phyloP scores from a whole-genome alignment of 2,329 filamentous ascomycete species.

The Plectosphaerella plurivora region DNA sequence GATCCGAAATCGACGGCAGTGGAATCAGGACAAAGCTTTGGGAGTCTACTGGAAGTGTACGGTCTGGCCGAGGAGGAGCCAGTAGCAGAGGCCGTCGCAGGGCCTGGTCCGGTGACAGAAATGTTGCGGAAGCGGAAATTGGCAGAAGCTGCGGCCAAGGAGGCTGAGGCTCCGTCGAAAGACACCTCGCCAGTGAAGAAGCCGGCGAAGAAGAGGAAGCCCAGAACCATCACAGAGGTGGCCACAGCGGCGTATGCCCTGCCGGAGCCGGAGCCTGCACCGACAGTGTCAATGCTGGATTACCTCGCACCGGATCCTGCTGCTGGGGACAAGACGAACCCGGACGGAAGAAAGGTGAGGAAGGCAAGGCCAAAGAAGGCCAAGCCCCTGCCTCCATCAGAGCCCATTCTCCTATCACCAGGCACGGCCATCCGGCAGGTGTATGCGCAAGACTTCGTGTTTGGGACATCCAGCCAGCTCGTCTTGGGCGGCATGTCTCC shows the following conservation, averaged over 20 bases:
- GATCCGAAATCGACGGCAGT: slow-evolving; percentile 9
- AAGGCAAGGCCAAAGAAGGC: slow-evolving; percentile 26
- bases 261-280: slow-evolving; percentile 25
- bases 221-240: slow-evolving; percentile 72
- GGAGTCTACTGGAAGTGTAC: slow-evolving; percentile 37
- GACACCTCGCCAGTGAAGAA: slow-evolving; percentile 18
- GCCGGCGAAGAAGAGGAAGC: slow-evolving; percentile 58
- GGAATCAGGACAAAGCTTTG: slow-evolving; percentile 30
- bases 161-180: background rate
- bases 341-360: slow-evolving; percentile 23
- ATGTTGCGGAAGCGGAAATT: slow-evolving; percentile 52
- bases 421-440: slow-evolving; percentile 62
- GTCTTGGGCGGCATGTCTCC: slow-evolving; percentile 64
- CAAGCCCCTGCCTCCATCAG: slow-evolving; percentile 33
- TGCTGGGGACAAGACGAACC: slow-evolving; percentile 25
- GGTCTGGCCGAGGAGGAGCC: slow-evolving; percentile 14
- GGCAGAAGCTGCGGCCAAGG: slow-evolving; percentile 40
- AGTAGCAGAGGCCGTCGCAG: slow-evolving; percentile 11
- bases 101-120: background rate
- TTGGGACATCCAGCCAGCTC: slow-evolving; percentile 82
- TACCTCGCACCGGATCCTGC: slow-evolving; percentile 32
- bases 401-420: slow-evolving; percentile 61
- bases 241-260: slow-evolving; percentile 66
- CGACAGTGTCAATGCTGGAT: slow-evolving; percentile 31
- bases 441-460: slow-evolving; percentile 70